phyloP scores from a whole-genome alignment of 1,139 yeast genomes.

The Suhomyces guaymorum region DNA sequence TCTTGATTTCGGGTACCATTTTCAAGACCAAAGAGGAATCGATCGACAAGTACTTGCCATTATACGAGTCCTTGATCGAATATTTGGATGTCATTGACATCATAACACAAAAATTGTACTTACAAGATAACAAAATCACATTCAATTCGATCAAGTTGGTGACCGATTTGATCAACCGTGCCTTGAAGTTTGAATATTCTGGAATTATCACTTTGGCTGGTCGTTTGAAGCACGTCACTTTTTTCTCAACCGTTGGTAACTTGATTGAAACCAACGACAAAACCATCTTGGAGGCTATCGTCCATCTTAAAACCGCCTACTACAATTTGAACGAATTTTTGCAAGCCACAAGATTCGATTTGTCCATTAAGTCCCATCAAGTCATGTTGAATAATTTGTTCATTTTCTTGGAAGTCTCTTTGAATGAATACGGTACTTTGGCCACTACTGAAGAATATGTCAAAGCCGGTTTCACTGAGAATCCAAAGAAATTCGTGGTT shows the following conservation, averaged over 20 bases:
- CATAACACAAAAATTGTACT: slow-evolving; percentile 41
- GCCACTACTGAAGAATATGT: slow-evolving; percentile 49
- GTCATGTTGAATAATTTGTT: slow-evolving; percentile 45
- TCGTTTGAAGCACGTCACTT: slow-evolving; percentile 47
- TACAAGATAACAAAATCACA: slow-evolving; percentile 48
- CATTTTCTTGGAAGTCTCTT: slow-evolving; percentile 40
- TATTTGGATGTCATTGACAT: slow-evolving; percentile 46
- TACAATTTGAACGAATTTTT: slow-evolving; percentile 43
- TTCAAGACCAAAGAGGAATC: slow-evolving; percentile 38
- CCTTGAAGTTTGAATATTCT: slow-evolving; percentile 40
- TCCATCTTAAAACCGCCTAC: slow-evolving; percentile 37
- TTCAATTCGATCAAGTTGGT: slow-evolving; percentile 48
- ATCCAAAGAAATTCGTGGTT: slow-evolving; percentile 44
- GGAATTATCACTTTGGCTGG: slow-evolving; percentile 48
- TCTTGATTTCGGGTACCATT: slow-evolving; percentile 47
- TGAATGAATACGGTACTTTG: slow-evolving; percentile 47
- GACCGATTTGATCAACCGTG: slow-evolving; percentile 46
- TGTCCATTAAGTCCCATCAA: slow-evolving; percentile 43
- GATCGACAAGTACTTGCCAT: slow-evolving; percentile 39
- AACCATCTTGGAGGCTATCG: slow-evolving; percentile 34
- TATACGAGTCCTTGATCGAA: slow-evolving; percentile 45
- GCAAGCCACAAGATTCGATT: slow-evolving; percentile 37
- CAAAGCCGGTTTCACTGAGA: slow-evolving; percentile 49
- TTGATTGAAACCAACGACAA: slow-evolving; percentile 44
- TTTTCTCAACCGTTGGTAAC: slow-evolving; percentile 44